These are phyloP conservation scores for Aspergillus mulundensis DNA, from an alignment of 495 filamentous ascomycete species.

Conservation along the genomic window DNA sequence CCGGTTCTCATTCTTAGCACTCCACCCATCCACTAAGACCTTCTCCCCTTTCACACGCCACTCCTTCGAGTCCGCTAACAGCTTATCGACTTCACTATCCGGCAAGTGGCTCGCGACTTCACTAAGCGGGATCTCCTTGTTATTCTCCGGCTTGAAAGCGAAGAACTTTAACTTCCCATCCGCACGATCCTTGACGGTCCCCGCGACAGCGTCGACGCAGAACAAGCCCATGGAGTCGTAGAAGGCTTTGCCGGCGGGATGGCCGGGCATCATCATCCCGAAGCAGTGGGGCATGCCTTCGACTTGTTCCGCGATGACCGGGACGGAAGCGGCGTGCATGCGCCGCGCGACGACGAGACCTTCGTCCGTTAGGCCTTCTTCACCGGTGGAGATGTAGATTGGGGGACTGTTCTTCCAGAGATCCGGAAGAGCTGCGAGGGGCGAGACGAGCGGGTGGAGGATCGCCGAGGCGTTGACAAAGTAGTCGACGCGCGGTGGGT, in stretches of 20 bases:
- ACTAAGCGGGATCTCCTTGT: slow-evolving; percentile 48
- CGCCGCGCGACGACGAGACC: slow-evolving; percentile 56
- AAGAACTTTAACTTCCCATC: slow-evolving; percentile 40
- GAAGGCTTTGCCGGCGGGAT: slow-evolving; percentile 45
- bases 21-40: slow-evolving; percentile 36
- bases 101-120: slow-evolving; percentile 40
- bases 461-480: slow-evolving; percentile 62
- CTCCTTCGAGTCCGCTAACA: slow-evolving; percentile 46
- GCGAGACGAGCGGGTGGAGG: slow-evolving; percentile 71
- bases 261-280: slow-evolving; percentile 55
- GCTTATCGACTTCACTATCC: slow-evolving; percentile 49
- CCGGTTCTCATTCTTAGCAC: slow-evolving; percentile 16
- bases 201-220: slow-evolving; percentile 36
- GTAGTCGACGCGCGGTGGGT: slow-evolving; percentile 63
- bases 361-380: slow-evolving; percentile 78
- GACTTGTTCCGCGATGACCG: slow-evolving; percentile 67
- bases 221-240: slow-evolving; percentile 58
- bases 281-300: slow-evolving; percentile 93
- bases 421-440: slow-evolving; percentile 51
- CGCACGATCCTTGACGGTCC: slow-evolving; percentile 10
- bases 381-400: slow-evolving; percentile 67
- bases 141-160: slow-evolving; percentile 51
- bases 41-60: slow-evolving; percentile 43
- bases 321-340: slow-evolving; percentile 56
- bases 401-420: slow-evolving; percentile 69